Percentiles rank a stretch among this genome's conserved stretches.
phyloP scores from a whole-genome alignment of 148 eudicot species.

The Gaultheria prostrata region DNA sequence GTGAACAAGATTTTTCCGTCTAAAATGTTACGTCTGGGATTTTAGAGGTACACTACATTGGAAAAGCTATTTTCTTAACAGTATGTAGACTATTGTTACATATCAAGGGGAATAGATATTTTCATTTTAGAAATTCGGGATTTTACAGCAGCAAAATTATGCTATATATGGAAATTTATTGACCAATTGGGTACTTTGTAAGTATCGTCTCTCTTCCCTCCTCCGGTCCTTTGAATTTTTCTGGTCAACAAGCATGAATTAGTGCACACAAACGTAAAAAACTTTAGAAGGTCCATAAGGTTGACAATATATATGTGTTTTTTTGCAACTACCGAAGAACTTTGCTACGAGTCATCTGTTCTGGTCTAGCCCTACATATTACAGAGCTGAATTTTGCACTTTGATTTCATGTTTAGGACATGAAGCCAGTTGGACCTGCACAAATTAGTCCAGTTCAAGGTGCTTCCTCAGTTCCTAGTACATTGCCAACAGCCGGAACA shows the following conservation, averaged over 20 bases:
- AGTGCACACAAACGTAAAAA: background rate
- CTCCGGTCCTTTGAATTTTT: background rate
- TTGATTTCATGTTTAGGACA: constrained; percentile 23
- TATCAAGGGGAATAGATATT: background rate
- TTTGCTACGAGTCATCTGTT: background rate
- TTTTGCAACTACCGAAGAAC: too few relatives aligned
- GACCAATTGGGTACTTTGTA: background rate
- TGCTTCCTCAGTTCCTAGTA: constrained; percentile 35
- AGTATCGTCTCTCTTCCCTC: background rate
- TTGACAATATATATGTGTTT: background rate
- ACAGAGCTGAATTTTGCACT: background rate
- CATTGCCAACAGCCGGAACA: constrained; percentile 20
- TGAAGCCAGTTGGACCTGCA: constrained; percentile 20
- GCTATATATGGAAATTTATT: background rate
- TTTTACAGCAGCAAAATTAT: background rate
- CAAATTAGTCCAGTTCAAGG: constrained; percentile 22
- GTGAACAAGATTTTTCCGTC: background rate
- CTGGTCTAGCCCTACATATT: background rate
- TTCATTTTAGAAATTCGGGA: background rate
- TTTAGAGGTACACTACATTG: background rate
- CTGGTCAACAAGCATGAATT: background rate
- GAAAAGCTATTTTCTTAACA: background rate
- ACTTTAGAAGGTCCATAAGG: background rate
- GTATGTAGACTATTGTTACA: background rate
- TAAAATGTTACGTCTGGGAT: background rate